Evolutionary conservation across 495 filamentous ascomycete species (phyloP), one percentile per base, ranked within the genome.

Genomic region (Geoglossum glabrum): DNA sequence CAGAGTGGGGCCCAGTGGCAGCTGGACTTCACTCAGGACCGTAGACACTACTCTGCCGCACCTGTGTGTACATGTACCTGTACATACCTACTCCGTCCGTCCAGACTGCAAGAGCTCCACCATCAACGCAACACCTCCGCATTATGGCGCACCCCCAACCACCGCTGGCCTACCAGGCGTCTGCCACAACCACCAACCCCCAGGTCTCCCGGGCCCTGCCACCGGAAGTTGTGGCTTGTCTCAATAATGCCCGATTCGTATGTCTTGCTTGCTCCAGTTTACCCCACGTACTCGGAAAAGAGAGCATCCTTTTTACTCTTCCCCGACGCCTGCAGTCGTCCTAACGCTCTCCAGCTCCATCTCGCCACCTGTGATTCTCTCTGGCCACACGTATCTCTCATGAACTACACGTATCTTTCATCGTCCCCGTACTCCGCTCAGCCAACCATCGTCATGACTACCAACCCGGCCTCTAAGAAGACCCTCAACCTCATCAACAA

Each of bases 371-470:
- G 82, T 69, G 78, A 77, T 67, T 75, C 79, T 63, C 80, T 90
- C 67, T 78, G 79, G 63, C 92, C 92, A 17, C 92, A 98, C 71
- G 85, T 97, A 67, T 90, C 87, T 27, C 81, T 98, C 62, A 98
- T 98, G 92, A 95, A 94, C 72, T 98, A 96, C 74, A 96, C 92
- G 65, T 98, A 95, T 73, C 85, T 98, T 56, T 84, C 90, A 19
- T 79, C 77, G 0, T 86, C 86, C 6, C 86, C 88, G 19, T 90
- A 81, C 71, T 77, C 79, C 34, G 64, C 77, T 33, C 72, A 76
- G 56, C 87, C 86, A 23, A 81, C 81, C 57, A 90, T 95, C 62
- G 82, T 95, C 69, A 94, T 95, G 88, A 95, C 89, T 50, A 90
- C 86, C 58, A 90, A 93, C 67, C 81, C 86, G 4, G 77, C 84